Evolutionary conservation across 78 protist species (phyloP).

Genomic region (Emiliania huxleyi): DNA sequence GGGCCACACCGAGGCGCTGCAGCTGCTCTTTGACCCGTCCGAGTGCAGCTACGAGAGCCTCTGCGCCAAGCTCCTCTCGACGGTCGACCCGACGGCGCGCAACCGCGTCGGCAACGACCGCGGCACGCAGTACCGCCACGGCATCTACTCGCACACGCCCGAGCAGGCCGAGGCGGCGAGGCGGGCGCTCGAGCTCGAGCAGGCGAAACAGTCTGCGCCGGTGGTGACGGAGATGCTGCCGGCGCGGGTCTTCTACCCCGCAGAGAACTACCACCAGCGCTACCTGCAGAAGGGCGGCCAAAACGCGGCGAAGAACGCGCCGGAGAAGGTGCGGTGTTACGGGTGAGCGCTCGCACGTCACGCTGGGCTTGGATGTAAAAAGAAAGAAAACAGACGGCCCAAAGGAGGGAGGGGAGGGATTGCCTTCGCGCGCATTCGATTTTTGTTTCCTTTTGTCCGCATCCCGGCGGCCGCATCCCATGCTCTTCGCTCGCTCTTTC

Average conservation of each 20-base stretch:
- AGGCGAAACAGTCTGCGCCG: neutral
- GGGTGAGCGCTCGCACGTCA: no score
- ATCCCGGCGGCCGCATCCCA: no score
- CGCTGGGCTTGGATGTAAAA: no score
- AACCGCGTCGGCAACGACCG: neutral
- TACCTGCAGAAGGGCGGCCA: neutral
- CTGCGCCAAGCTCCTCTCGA: neutral
- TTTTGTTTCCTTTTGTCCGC: no score
- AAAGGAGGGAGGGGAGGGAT: no score
- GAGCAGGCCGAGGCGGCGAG: neutral
- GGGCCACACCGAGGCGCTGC: conserved; percentile 29
- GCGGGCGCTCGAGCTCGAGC: neutral
- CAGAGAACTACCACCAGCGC: neutral
- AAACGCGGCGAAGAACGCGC: no score
- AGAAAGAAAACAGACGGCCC: no score
- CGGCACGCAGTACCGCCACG: neutral
- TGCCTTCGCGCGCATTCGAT: no score
- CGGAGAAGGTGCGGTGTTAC: no score
- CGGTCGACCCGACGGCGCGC: neutral
- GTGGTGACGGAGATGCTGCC: neutral
- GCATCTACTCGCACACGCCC: neutral
- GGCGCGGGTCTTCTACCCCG: neutral
- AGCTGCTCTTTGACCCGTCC: conserved; percentile 5
- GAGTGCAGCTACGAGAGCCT: neutral
- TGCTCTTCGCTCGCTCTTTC: no score